Percentiles rank a stretch among this genome's conserved stretches.
Conservation (phyloP, 768 basidiomycete genomes). For the Lactarius indigo region DNA sequence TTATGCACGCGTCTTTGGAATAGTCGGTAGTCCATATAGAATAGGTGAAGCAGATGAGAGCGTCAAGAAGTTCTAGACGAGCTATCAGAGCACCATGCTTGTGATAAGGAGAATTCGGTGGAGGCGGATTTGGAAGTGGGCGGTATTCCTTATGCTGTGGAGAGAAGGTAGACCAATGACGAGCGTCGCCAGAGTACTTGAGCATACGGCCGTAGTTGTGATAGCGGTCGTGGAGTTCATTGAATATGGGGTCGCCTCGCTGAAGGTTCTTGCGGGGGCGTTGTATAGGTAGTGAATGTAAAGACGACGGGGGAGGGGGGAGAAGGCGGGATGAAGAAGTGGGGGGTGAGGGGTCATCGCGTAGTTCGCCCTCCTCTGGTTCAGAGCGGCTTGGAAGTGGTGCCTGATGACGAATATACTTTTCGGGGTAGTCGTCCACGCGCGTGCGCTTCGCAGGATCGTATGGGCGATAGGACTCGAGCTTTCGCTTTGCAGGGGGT, state of each 20-base stretch:
- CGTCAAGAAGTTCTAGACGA: slow-evolving; percentile 75
- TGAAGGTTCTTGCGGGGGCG: slow-evolving; percentile 56
- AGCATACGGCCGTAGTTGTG: slow-evolving; percentile 66
- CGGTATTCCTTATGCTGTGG: slow-evolving; percentile 61
- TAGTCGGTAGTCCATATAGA: slow-evolving; percentile 79
- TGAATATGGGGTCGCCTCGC: slow-evolving; percentile 47
- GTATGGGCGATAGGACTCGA: slow-evolving; percentile 22
- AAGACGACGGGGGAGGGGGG: slow-evolving; percentile 30
- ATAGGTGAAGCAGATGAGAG: slow-evolving; percentile 80
- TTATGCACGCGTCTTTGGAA: slow-evolving; percentile 49
- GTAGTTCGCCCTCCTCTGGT: slow-evolving; percentile 47
- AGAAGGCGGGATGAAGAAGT: slow-evolving; percentile 22
- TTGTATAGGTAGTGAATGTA: slow-evolving; percentile 52
- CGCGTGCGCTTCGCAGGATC: slow-evolving; percentile 29
- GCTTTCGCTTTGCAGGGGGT: slow-evolving; percentile 40
- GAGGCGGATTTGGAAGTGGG: slow-evolving; percentile 60
- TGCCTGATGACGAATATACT: slow-evolving; percentile 29
- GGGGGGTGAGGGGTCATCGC: slow-evolving; percentile 35
- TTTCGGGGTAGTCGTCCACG: slow-evolving; percentile 31
- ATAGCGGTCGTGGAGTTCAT: slow-evolving; percentile 65
- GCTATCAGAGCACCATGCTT: slow-evolving; percentile 73
- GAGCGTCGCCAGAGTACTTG: slow-evolving; percentile 80
- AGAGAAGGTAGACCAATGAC: slow-evolving; percentile 71
- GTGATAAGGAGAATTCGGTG: slow-evolving; percentile 65
- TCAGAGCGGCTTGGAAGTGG: slow-evolving; percentile 36